Conservation (phyloP, 75 land plant species). For the Cryptomeria japonica region DNA sequence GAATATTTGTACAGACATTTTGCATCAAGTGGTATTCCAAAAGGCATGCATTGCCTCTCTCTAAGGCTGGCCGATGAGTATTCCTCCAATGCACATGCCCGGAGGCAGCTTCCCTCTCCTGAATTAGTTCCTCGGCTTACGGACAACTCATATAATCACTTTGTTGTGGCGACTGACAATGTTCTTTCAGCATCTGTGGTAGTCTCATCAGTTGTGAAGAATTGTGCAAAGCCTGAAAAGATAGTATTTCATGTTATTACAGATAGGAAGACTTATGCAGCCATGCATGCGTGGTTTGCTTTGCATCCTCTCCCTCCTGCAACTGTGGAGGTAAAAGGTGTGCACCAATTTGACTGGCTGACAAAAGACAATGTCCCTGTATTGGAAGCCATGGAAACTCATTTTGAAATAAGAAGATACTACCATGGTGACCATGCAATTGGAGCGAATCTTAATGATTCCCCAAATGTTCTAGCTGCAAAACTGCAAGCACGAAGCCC, state of each 20-base stretch:
- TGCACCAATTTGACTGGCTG: conserved; percentile 93
- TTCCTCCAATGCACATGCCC: conserved; percentile 68
- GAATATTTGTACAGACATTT: conserved; percentile 70
- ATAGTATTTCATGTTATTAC: conserved; percentile 86
- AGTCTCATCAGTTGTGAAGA: conserved; percentile 55
- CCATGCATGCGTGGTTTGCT: conserved; percentile 99
- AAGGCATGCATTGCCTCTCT: conserved; percentile 81
- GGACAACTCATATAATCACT: conserved; percentile 54
- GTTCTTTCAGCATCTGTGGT: conserved; percentile 84
- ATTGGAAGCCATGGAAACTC: conserved; percentile 79
- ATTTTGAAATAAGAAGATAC: conserved; percentile 42
- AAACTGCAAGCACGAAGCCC: conserved; percentile 76
- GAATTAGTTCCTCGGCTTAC: conserved; percentile 62
- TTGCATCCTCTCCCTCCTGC: conserved; percentile 76
- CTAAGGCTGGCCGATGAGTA: conserved; percentile 79
- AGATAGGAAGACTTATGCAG: conserved; percentile 87
- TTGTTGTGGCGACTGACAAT: conserved; percentile 67
- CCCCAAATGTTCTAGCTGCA: conserved; percentile 55
- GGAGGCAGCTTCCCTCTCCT: conserved; percentile 66
- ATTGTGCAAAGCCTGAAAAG: conserved; percentile 50
- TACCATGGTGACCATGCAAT: conserved; percentile 43
- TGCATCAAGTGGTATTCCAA: conserved; percentile 88
- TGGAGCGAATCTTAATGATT: conserved; percentile 42
- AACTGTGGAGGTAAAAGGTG: conserved; percentile 82
- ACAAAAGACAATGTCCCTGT: conserved; percentile 60